phyloP scores from a whole-genome alignment of 345 rosid species.

The Stellera chamaejasme region DNA sequence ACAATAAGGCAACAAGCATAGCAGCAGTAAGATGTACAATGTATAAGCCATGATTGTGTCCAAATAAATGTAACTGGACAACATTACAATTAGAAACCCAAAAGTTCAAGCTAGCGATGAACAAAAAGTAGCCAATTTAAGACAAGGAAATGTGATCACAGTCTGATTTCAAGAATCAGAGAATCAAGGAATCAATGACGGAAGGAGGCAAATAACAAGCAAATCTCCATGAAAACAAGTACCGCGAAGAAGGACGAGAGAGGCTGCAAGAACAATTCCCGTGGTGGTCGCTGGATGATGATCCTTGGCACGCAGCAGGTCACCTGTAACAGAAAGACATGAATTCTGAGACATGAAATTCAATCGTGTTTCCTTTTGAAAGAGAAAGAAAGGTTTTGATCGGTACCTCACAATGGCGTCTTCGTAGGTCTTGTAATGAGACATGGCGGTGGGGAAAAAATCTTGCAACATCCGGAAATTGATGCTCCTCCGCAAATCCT shows the following conservation, averaged over 20 bases:
- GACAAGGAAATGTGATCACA: too few relatives aligned
- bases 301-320: slow-evolving; percentile 49
- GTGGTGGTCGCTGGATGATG: slow-evolving; percentile 60
- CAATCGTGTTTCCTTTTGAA: background rate
- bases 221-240: background rate
- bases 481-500: slow-evolving; percentile 60
- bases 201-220: background rate
- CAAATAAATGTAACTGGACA: background rate
- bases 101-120: too few relatives aligned
- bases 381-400: background rate
- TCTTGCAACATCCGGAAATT: slow-evolving; percentile 22
- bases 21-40: background rate
- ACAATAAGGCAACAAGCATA: background rate
- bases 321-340: slow-evolving; percentile 32
- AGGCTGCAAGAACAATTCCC: slow-evolving; percentile 60
- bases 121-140: too few relatives aligned
- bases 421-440: slow-evolving; percentile 31
- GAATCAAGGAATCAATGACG: background rate
- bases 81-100: too few relatives aligned
- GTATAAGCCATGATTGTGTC: too few relatives aligned
- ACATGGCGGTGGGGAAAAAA: slow-evolving; percentile 30
- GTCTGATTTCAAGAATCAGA: background rate
- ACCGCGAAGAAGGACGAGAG: slow-evolving; percentile 70
- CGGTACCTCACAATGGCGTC: slow-evolving; percentile 44
- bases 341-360: background rate